A percentile compares a stretch with the other conserved stretches of the same genome.
These are phyloP conservation scores for Sungouiozyma ichnusensis DNA, from an alignment of 805 yeast genomes.

Conservation along the genomic window DNA sequence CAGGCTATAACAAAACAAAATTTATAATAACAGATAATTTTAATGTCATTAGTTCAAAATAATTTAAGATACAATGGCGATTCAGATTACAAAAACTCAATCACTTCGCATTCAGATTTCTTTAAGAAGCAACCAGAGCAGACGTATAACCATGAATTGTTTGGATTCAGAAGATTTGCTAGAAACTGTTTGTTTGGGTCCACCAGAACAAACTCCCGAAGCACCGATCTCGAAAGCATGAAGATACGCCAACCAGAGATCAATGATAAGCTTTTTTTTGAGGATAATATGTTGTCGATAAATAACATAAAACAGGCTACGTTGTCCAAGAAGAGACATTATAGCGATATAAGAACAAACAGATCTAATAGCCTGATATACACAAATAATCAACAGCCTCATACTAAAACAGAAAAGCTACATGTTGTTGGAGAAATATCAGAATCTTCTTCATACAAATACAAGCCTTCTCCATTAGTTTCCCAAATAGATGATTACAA, in stretches of 20 bases:
- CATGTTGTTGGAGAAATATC: conserved; percentile 6
- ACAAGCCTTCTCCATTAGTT: neutral
- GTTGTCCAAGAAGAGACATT: neutral
- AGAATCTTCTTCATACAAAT: neutral
- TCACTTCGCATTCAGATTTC: neutral
- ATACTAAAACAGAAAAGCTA: conserved; percentile 1
- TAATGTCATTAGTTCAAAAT: neutral
- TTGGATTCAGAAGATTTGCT: conserved; percentile 24
- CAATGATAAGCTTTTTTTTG: neutral
- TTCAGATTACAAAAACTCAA: neutral
- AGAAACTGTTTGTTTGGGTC: conserved; percentile 13
- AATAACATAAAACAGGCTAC: neutral
- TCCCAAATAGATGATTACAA: neutral
- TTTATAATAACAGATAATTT: neutral
- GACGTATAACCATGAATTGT: conserved; percentile 9
- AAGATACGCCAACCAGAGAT: neutral
- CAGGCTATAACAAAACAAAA: neutral
- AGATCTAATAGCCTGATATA: neutral
- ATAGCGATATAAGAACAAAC: neutral
- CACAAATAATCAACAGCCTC: neutral
- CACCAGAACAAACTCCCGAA: neutral
- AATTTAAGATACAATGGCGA: neutral
- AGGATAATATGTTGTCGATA: neutral
- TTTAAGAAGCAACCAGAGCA: neutral
- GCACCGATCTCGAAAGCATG: neutral